These are phyloP conservation scores for Senna siamea DNA, from an alignment of 306 rosid species.

Conservation along the genomic window DNA sequence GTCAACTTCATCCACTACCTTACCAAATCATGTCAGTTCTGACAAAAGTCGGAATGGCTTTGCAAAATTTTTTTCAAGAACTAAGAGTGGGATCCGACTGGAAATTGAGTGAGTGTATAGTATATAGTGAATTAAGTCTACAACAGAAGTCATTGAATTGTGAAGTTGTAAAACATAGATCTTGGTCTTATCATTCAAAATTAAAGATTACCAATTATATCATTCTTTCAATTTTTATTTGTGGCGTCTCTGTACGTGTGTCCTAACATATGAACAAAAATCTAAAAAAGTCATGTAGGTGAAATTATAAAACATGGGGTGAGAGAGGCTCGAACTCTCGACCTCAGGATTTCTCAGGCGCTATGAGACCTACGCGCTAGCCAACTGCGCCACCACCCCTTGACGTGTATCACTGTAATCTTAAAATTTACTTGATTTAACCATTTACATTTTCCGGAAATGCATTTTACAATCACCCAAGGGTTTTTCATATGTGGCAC, in stretches of 20 bases:
- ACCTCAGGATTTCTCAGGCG: conserved; percentile 23
- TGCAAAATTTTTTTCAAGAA: conserved; percentile 88
- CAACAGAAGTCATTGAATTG: no score
- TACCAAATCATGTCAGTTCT: conserved; percentile 56
- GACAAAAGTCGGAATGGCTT: conserved; percentile 88
- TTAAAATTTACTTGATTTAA: background rate
- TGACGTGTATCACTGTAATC: no score
- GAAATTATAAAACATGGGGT: conserved; percentile 13
- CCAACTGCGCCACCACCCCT: conserved; percentile 43
- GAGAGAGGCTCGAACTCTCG: conserved; percentile 43
- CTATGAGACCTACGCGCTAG: conserved; percentile 42
- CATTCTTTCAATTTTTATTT: background rate
- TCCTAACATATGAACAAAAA: no score
- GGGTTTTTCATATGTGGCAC: background rate
- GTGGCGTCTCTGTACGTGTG: no score
- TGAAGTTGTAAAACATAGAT: conserved; percentile 37
- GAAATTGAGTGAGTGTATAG: conserved; percentile 55
- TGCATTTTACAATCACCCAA: no score
- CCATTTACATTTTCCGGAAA: background rate
- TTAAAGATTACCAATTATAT: conserved; percentile 7
- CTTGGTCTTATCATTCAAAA: conserved; percentile 31
- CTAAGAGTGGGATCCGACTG: conserved; percentile 85
- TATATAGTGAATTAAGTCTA: conserved; percentile 13
- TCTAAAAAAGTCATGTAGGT: no score
- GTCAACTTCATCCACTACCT: background rate